A percentile compares a stretch with the other conserved stretches of the same genome.
These are phyloP conservation scores for Protomyces pachydermus DNA, from an alignment of 1,139 yeast species.

Conservation along the genomic window DNA sequence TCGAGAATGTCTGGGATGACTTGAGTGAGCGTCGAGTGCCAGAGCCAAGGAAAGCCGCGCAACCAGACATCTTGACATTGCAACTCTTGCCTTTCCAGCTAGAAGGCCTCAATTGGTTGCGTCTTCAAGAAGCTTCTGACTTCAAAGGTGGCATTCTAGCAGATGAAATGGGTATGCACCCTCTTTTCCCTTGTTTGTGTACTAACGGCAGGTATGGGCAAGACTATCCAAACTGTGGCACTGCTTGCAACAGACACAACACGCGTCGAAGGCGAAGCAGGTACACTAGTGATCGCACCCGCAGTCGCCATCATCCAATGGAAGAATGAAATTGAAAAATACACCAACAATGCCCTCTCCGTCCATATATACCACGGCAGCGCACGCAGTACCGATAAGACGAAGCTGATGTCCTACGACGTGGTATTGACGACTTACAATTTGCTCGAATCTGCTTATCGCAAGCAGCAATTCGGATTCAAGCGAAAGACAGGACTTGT, in stretches of 20 bases:
- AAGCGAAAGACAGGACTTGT: slow-evolving; percentile 63
- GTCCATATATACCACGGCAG: slow-evolving; percentile 82
- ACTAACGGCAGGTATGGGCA: slow-evolving; percentile 60
- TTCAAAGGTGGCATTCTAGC: slow-evolving; percentile 93
- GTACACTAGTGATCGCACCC: slow-evolving; percentile 90
- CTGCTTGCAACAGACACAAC: slow-evolving; percentile 61
- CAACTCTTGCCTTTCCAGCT: slow-evolving; percentile 79
- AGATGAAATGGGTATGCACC: slow-evolving; percentile 79
- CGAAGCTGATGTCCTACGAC: slow-evolving; percentile 61
- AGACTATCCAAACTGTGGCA: slow-evolving; percentile 91
- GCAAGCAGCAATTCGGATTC: slow-evolving; percentile 81
- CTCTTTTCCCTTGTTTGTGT: background rate
- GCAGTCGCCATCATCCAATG: slow-evolving; percentile 98
- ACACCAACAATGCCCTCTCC: slow-evolving; percentile 64
- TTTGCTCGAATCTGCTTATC: slow-evolving; percentile 76
- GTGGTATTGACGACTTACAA: slow-evolving; percentile 79
- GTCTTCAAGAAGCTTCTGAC: slow-evolving; percentile 63
- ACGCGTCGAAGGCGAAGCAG: slow-evolving; percentile 41
- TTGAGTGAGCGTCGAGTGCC: slow-evolving; percentile 51
- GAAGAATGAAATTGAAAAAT: slow-evolving; percentile 85
- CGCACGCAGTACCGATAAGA: slow-evolving; percentile 48
- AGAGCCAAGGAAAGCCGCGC: slow-evolving; percentile 57
- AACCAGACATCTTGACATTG: slow-evolving; percentile 74
- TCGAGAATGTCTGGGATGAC: slow-evolving; percentile 64
- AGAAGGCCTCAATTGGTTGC: slow-evolving; percentile 88